Conservation (phyloP, 208 protist genomes). For the Crithidia thermophila region DNA sequence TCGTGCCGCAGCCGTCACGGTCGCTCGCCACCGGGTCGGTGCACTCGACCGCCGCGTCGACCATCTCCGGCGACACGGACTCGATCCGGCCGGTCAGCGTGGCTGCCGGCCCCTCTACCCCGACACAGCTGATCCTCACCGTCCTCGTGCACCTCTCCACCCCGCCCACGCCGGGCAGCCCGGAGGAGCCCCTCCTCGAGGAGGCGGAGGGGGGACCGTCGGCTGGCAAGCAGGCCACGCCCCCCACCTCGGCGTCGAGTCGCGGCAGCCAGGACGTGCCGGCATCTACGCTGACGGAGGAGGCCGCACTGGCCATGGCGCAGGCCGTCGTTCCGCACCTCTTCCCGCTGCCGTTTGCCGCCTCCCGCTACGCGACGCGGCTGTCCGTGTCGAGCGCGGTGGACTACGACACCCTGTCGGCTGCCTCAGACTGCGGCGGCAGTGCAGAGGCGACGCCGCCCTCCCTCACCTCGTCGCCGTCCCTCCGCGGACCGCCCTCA, state of each 20-base stretch:
- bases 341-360: constrained; percentile 20
- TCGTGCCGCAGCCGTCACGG: neutral
- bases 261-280: neutral
- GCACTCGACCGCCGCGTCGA: constrained; percentile 10
- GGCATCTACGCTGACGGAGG: neutral
- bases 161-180: neutral
- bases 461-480: too few relatives aligned
- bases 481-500: too few relatives aligned
- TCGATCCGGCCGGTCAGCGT: constrained; percentile 7
- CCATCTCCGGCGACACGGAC: constrained; percentile 12
- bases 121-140: constrained; percentile 24
- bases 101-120: neutral
- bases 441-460: neutral
- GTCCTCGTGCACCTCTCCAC: constrained; percentile 24
- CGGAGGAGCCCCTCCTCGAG: too few relatives aligned
- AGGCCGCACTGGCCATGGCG: constrained; percentile 2
- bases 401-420: constrained; percentile 19
- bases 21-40: neutral
- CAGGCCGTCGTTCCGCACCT: constrained; percentile 17
- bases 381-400: constrained; percentile 25
- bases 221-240: too few relatives aligned
- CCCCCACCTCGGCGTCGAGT: too few relatives aligned
- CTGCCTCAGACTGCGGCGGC: neutral
- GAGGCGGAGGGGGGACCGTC: too few relatives aligned
- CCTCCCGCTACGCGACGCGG: constrained; percentile 21